phyloP scores from a whole-genome alignment of 768 basidiomycete genomes.

The Suillus cothurnatus region DNA sequence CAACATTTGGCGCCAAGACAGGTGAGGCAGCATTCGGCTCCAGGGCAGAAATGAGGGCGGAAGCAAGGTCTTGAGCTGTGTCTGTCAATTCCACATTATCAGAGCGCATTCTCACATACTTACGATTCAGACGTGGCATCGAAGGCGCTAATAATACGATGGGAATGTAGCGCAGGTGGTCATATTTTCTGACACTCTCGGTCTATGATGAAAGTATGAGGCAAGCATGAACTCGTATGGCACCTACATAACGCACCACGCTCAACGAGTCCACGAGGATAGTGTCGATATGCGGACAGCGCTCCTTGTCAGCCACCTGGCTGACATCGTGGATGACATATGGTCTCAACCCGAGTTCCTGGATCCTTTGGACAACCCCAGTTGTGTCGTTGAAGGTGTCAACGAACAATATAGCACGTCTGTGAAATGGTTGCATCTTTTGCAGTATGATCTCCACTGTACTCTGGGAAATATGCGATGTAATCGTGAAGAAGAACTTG shows the following conservation, averaged over 20 bases:
- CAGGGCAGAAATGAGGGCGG: slow-evolving; percentile 90
- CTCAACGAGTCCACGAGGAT: slow-evolving; percentile 90
- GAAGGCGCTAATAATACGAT: slow-evolving; percentile 87
- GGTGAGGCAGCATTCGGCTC: slow-evolving; percentile 96
- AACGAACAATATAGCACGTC: slow-evolving; percentile 88
- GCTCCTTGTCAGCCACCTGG: slow-evolving; percentile 82
- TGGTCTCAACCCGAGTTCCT: slow-evolving; percentile 77
- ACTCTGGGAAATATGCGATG: slow-evolving; percentile 77
- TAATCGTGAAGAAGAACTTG: slow-evolving; percentile 97
- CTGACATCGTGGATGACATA: slow-evolving; percentile 75
- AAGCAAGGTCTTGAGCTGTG: slow-evolving; percentile 83
- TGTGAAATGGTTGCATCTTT: slow-evolving; percentile 86
- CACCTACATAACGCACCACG: slow-evolving; percentile 57
- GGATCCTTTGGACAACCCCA: slow-evolving; percentile 74
- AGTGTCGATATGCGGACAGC: slow-evolving; percentile 88
- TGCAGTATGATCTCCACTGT: slow-evolving; percentile 69
- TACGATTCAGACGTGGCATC: slow-evolving; percentile 74
- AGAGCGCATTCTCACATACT: slow-evolving; percentile 30
- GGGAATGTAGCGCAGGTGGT: slow-evolving; percentile 95
- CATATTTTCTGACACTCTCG: slow-evolving; percentile 85
- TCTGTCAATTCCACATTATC: slow-evolving; percentile 27
- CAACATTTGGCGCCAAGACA: slow-evolving; percentile 79
- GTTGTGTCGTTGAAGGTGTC: slow-evolving; percentile 81
- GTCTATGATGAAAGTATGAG: slow-evolving; percentile 52
- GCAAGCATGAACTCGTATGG: slow-evolving; percentile 12